Evolutionary conservation across 2,329 filamentous ascomycete species (phyloP).

Genomic region (Endocalyx cinctus): DNA sequence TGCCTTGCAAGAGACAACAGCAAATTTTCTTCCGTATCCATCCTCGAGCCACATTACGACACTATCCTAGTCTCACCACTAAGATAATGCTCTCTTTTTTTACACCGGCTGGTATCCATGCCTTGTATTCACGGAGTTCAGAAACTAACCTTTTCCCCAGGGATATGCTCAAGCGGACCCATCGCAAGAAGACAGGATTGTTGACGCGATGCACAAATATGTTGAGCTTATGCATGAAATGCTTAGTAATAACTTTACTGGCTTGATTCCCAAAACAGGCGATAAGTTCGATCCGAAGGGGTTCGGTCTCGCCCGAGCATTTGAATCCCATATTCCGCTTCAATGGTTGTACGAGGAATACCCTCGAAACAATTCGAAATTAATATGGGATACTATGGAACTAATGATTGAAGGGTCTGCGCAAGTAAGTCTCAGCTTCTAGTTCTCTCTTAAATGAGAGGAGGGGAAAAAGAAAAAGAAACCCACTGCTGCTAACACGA

Average conservation of each 20-base stretch:
- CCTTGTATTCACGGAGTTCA: no score
- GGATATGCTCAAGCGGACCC: conserved; percentile 46
- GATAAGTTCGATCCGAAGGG: conserved; percentile 35
- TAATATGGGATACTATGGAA: conserved; percentile 37
- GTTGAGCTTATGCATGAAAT: conserved; percentile 47
- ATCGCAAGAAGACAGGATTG: conserved; percentile 35
- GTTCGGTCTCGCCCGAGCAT: conserved; percentile 30
- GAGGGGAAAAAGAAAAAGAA: no score
- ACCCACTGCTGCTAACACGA: no score
- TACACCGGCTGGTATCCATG: no score
- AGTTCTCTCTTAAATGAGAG: no score
- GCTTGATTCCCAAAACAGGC: conserved; percentile 40
- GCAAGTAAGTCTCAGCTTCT: conserved; percentile 36
- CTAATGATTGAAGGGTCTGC: conserved; percentile 40
- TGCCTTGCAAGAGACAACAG: no score
- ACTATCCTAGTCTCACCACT: no score
- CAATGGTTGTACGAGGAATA: conserved; percentile 35
- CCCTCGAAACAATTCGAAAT: conserved; percentile 26
- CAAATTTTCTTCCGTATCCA: no score
- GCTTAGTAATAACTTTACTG: conserved; percentile 48
- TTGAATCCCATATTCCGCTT: conserved; percentile 35
- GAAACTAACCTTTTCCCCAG: no score
- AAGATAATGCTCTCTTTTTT: no score
- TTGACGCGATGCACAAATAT: conserved; percentile 47
- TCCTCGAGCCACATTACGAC: no score